Evolutionary conservation across 768 basidiomycete species (phyloP).

Genomic region (Tephrocybe sp.): DNA sequence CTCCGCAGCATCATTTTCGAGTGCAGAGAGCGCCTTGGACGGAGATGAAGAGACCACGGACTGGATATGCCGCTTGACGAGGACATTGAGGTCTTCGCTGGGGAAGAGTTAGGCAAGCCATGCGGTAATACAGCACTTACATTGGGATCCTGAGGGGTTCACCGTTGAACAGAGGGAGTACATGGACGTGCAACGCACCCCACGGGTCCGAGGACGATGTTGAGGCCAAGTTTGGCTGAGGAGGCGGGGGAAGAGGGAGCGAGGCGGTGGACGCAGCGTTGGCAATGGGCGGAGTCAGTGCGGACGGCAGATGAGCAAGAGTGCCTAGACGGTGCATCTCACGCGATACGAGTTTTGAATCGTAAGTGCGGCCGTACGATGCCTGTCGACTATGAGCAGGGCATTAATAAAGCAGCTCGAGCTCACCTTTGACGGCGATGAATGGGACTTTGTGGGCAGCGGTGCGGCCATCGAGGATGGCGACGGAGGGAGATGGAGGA

Average conservation of each 20-base stretch:
- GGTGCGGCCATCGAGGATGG: slow-evolving; percentile 34
- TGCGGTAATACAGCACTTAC: slow-evolving; percentile 37
- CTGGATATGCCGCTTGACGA: slow-evolving; percentile 79
- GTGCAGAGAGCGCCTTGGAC: slow-evolving; percentile 67
- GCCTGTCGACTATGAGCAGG: slow-evolving; percentile 30
- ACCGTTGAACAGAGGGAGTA: slow-evolving; percentile 90
- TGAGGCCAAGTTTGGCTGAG: not conserved
- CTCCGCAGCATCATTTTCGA: slow-evolving; percentile 80
- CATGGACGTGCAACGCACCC: slow-evolving; percentile 81
- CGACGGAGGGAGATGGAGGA: slow-evolving; percentile 16
- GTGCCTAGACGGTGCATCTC: slow-evolving; percentile 85
- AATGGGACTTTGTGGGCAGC: slow-evolving; percentile 38
- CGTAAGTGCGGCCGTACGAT: slow-evolving; percentile 72
- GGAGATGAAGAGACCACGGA: slow-evolving; percentile 72
- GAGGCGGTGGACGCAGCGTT: slow-evolving; percentile 42
- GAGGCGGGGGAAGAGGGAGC: not conserved
- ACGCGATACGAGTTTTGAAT: slow-evolving; percentile 75
- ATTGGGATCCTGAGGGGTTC: slow-evolving; percentile 85
- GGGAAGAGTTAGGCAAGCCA: not conserved
- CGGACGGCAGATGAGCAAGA: slow-evolving; percentile 50
- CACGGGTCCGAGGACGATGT: slow-evolving; percentile 34
- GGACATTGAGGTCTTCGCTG: slow-evolving; percentile 85
- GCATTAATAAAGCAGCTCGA: not conserved
- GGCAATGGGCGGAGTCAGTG: slow-evolving; percentile 53
- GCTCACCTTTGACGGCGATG: slow-evolving; percentile 52